Conservation (phyloP, 495 filamentous ascomycete species). For the Lophiotrema nucula region DNA sequence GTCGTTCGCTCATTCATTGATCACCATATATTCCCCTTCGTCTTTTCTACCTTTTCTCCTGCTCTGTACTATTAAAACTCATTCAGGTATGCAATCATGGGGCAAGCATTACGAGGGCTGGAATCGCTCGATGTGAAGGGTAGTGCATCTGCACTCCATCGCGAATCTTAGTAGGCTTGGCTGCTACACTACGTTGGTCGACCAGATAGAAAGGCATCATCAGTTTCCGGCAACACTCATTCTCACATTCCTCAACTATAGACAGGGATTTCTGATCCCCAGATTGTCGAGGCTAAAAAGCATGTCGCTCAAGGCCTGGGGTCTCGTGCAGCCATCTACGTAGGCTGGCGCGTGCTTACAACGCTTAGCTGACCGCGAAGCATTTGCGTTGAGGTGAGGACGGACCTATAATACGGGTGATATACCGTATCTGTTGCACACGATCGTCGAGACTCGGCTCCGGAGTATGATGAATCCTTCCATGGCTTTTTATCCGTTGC, state of each 20-base stretch:
- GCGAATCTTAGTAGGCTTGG: background rate
- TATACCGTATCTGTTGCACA: background rate
- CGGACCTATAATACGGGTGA: background rate
- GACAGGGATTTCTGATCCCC: background rate
- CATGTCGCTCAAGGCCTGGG: too few relatives aligned
- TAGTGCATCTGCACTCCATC: too few relatives aligned
- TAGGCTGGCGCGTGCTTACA: background rate
- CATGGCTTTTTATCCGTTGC: background rate
- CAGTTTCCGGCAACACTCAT: too few relatives aligned
- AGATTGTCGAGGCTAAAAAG: background rate
- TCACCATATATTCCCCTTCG: too few relatives aligned
- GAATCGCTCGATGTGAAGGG: too few relatives aligned
- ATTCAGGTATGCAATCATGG: too few relatives aligned
- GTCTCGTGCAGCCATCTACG: too few relatives aligned
- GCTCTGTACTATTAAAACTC: too few relatives aligned
- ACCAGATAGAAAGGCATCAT: too few relatives aligned
- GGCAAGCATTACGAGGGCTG: too few relatives aligned
- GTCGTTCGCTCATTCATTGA: background rate
- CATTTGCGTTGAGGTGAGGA: background rate
- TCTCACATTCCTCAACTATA: too few relatives aligned
- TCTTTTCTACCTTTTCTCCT: too few relatives aligned
- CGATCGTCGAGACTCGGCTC: background rate
- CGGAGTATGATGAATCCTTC: background rate
- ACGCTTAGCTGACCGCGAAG: background rate
- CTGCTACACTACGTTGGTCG: background rate